Evolutionary conservation across 2,329 filamentous ascomycete genomes (phyloP).

Genomic region (Macrophomina pseudophaseolina): DNA sequence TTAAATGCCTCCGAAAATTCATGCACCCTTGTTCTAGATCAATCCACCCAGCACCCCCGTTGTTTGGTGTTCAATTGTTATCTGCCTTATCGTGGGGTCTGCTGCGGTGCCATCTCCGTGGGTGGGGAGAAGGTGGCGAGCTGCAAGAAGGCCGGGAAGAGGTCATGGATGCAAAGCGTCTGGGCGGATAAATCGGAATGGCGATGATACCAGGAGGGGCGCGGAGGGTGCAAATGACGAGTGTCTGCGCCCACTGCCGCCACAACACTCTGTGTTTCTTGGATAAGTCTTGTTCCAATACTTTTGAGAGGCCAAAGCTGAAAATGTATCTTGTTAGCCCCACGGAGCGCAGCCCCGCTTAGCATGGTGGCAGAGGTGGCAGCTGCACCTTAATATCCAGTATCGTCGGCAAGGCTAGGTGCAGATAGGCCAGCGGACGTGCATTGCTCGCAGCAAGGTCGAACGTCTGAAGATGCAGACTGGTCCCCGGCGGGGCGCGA

Average conservation of each 20-base stretch:
- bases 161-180: neutral
- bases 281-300: neutral
- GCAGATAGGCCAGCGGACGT: neutral
- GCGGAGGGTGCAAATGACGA: neutral
- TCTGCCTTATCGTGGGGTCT: conserved; percentile 6
- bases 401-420: neutral
- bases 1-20: conserved; percentile 4
- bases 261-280: neutral
- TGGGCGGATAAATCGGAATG: neutral
- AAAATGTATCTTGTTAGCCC: neutral
- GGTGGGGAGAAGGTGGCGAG: conserved; percentile 12
- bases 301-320: neutral
- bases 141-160: neutral
- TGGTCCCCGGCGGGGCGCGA: conserved; percentile 17
- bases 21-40: conserved; percentile 1
- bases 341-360: neutral
- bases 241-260: neutral
- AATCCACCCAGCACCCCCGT: neutral
- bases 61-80: neutral
- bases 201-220: neutral
- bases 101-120: neutral
- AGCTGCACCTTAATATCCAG: neutral
- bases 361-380: neutral
- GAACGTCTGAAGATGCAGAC: conserved; percentile 14
- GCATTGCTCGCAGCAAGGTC: neutral